phyloP scores from a whole-genome alignment of 805 yeast genomes.

The Cyberlindnera maclurae region DNA sequence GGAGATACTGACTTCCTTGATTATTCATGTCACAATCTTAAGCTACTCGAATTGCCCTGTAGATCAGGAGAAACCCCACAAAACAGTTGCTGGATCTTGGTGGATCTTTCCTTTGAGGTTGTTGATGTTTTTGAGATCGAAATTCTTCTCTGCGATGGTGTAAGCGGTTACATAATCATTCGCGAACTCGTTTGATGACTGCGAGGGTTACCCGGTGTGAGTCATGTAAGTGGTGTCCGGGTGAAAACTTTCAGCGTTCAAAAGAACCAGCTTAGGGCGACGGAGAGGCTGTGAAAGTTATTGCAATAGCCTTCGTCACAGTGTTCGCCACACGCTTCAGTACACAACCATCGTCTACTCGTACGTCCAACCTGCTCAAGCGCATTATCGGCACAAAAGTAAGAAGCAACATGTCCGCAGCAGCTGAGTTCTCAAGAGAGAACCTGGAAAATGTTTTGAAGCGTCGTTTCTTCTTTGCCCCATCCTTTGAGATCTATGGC shows the following conservation, averaged over 20 bases:
- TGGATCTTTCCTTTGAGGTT: neutral
- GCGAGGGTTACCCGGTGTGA: neutral
- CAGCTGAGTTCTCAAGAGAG: constrained; percentile 67
- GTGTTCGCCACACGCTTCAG: constrained; percentile 1
- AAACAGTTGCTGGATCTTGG: neutral
- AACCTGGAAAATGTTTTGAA: constrained; percentile 83
- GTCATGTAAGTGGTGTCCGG: neutral
- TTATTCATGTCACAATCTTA: neutral
- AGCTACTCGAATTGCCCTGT: too few relatives aligned
- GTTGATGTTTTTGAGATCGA: neutral
- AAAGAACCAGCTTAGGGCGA: neutral
- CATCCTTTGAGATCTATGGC: constrained; percentile 95
- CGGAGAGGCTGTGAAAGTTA: neutral
- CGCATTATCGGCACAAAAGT: neutral
- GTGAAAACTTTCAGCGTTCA: neutral
- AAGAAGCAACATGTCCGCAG: constrained; percentile 12
- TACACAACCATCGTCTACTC: neutral
- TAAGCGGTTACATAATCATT: neutral
- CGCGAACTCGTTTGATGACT: neutral
- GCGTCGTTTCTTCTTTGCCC: constrained; percentile 95
- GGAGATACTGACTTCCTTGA: neutral
- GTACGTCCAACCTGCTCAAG: neutral
- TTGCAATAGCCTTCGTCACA: neutral
- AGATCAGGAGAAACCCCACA: neutral
- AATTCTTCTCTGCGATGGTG: neutral